phyloP scores from a whole-genome alignment of 176 grass and related monocot genomes.

The Avena sativa region DNA sequence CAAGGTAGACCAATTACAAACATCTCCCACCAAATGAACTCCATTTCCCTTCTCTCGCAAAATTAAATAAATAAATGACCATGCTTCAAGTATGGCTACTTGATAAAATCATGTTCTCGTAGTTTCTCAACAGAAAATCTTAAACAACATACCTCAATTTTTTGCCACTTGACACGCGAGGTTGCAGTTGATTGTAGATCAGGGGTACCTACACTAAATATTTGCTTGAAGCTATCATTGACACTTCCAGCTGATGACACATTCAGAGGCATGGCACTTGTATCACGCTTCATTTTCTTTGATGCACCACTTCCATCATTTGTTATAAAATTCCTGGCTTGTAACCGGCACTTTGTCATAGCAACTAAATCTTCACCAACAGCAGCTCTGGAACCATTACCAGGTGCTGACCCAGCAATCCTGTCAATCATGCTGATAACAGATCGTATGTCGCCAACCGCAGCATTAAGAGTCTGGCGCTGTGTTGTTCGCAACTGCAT shows the following conservation, averaged over 20 bases:
- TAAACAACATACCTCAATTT: conserved; percentile 68
- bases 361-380: conserved; percentile 96
- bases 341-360: conserved; percentile 96
- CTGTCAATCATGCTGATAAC: conserved; percentile 91
- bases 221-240: conserved; percentile 78
- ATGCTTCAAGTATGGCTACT: background rate
- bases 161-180: conserved; percentile 69
- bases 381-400: conserved; percentile 94
- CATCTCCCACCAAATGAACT: conserved; percentile 1
- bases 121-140: conserved; percentile 22
- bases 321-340: conserved; percentile 92
- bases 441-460: conserved; percentile 80
- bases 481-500: conserved; percentile 69
- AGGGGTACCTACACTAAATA: conserved; percentile 53
- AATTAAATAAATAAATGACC: background rate
- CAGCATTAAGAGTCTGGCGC: conserved; percentile 52
- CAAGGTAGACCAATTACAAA: conserved; percentile 27
- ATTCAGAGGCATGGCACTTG: conserved; percentile 95
- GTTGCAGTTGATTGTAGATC: conserved; percentile 94
- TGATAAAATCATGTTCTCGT: conserved; percentile 11
- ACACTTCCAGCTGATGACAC: conserved; percentile 74
- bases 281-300: conserved; percentile 99
- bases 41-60: background rate
- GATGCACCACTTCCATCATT: conserved; percentile 80
- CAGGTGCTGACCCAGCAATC: conserved; percentile 94